phyloP scores from a whole-genome alignment of 1,284 basidiomycete genomes.

The Pseudozyma pruni region DNA sequence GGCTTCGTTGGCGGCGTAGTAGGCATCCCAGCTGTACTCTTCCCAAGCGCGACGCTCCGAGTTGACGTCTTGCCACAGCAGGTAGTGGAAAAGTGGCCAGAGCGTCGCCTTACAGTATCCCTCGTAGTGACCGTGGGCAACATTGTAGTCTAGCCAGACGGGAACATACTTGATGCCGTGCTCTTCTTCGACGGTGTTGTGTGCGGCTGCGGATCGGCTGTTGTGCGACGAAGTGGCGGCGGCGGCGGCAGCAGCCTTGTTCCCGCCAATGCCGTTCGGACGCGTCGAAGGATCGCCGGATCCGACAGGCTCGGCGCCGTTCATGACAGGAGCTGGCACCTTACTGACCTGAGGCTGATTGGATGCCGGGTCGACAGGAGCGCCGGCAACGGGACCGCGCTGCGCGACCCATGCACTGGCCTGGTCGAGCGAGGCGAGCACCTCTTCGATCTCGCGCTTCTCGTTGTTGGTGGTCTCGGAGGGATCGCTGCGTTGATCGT shows the following conservation, averaged over 20 bases:
- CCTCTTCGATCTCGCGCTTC: conserved; percentile 58
- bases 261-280: conserved; percentile 6
- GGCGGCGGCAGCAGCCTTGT: conserved; percentile 69
- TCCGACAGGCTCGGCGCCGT: conserved; percentile 64
- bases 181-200: conserved; percentile 54
- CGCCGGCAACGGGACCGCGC: conserved; percentile 48
- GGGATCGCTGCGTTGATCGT: conserved; percentile 58
- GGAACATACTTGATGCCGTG: conserved; percentile 77
- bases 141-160: conserved; percentile 89
- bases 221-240: conserved; percentile 68
- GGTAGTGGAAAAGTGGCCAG: conserved; percentile 98
- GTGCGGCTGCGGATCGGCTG: conserved; percentile 70
- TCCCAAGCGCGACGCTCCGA: conserved; percentile 73
- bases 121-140: conserved; percentile 88
- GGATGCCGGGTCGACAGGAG: conserved; percentile 32
- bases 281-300: conserved; percentile 45
- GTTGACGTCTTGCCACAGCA: conserved; percentile 90
- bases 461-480: conserved; percentile 59
- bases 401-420: conserved; percentile 57
- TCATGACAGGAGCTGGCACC: conserved; percentile 58
- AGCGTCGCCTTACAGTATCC: conserved; percentile 98
- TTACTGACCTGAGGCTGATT: conserved; percentile 35
- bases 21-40: conserved; percentile 81
- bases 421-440: conserved; percentile 62
- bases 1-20: conserved; percentile 83